These are phyloP conservation scores for Lumnitzera littorea DNA, from an alignment of 345 rosid species.

Conservation along the genomic window DNA sequence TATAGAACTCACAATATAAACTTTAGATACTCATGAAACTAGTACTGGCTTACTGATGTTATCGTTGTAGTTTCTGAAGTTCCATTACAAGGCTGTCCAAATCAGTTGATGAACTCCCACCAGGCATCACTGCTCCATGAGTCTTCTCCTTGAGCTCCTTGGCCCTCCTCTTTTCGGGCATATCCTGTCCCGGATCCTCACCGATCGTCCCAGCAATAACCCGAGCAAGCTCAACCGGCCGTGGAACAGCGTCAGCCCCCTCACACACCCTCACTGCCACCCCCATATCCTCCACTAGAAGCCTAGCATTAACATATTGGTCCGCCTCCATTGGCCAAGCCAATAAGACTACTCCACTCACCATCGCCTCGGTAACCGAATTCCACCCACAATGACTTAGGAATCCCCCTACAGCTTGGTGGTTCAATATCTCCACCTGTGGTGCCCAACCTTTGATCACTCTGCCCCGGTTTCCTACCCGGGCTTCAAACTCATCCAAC, in stretches of 20 bases:
- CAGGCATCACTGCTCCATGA: slow-evolving; percentile 26
- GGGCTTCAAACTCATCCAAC: slow-evolving; percentile 43
- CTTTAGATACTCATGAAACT: no score
- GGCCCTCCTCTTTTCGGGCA: slow-evolving; percentile 18
- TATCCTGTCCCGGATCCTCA: neutral
- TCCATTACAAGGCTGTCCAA: slow-evolving; percentile 28
- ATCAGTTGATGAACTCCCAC: slow-evolving; percentile 35
- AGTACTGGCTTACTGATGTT: no score
- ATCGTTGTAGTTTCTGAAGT: slow-evolving; percentile 9
- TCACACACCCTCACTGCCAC: slow-evolving; percentile 39
- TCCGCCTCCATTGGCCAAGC: slow-evolving; percentile 80
- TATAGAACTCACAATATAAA: no score
- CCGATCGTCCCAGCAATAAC: slow-evolving; percentile 20
- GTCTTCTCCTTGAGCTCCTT: slow-evolving; percentile 25
- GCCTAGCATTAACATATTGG: slow-evolving; percentile 42
- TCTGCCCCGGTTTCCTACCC: slow-evolving; percentile 32
- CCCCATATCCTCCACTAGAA: slow-evolving; percentile 50
- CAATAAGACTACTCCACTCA: slow-evolving; percentile 36
- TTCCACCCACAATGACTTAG: slow-evolving; percentile 81
- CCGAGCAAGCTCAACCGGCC: slow-evolving; percentile 31
- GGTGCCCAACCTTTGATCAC: slow-evolving; percentile 54
- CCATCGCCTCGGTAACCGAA: slow-evolving; percentile 56
- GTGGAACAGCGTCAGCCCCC: slow-evolving; percentile 45
- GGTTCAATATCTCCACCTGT: slow-evolving; percentile 40
- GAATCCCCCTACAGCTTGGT: slow-evolving; percentile 50